A percentile compares a stretch with the other conserved stretches of the same genome.
Conservation (phyloP, 2,329 filamentous ascomycete genomes). For the Aspergillus vadensis region DNA sequence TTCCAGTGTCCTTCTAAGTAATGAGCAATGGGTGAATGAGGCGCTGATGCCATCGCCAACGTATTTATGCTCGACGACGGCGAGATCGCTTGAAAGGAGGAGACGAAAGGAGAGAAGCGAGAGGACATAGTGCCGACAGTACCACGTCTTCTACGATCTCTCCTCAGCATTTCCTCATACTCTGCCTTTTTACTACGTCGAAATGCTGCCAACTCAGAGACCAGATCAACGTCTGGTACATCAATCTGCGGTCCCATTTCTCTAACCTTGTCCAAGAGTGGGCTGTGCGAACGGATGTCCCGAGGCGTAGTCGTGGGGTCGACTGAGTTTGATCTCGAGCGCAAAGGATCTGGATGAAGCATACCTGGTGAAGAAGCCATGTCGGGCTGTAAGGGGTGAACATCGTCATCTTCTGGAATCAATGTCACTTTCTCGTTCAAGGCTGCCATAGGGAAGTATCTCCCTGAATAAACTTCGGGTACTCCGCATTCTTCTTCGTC, state of each 20-base stretch:
- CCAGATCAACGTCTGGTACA: slow-evolving; percentile 49
- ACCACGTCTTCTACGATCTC: slow-evolving; percentile 28
- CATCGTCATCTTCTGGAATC: slow-evolving; percentile 36
- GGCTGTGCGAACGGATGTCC: background rate
- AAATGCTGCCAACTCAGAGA: slow-evolving; percentile 57
- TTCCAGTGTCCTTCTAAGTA: slow-evolving; percentile 61
- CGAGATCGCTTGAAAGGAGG: slow-evolving; percentile 15
- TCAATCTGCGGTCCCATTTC: slow-evolving; percentile 11
- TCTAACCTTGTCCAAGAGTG: background rate
- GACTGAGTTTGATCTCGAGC: slow-evolving; percentile 4
- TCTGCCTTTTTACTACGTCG: slow-evolving; percentile 55
- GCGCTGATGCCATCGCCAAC: slow-evolving; percentile 15
- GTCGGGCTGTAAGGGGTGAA: slow-evolving; percentile 15
- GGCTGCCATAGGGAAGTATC: slow-evolving; percentile 47
- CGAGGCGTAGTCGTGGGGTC: background rate
- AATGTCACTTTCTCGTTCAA: slow-evolving; percentile 50
- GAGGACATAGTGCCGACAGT: slow-evolving; percentile 27
- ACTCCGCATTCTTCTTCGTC: slow-evolving; percentile 58
- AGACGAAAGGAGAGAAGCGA: slow-evolving; percentile 14
- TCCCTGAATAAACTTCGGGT: slow-evolving; percentile 48
- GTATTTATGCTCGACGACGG: slow-evolving; percentile 18
- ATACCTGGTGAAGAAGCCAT: slow-evolving; percentile 12
- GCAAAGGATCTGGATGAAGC: slow-evolving; percentile 13
- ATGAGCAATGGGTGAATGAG: slow-evolving; percentile 33
- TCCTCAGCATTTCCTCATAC: slow-evolving; percentile 43